Evolutionary conservation across 2,329 filamentous ascomycete species (phyloP), one percentile per base, ranked within the genome.

Genomic region (Trichoderma hamatum): DNA sequence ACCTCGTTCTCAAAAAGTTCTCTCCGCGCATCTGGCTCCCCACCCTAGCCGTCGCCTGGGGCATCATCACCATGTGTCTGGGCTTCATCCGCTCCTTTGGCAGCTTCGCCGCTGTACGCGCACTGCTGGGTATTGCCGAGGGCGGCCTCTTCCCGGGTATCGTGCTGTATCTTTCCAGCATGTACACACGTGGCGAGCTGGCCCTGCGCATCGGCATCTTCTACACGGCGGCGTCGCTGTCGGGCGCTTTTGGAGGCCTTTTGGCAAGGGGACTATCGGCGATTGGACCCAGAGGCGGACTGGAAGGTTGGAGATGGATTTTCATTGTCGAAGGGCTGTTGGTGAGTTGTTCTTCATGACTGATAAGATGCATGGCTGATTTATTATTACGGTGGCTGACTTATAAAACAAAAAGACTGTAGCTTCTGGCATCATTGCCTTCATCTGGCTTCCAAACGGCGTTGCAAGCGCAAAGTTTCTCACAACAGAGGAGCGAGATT

Each of bases 101-200:
- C 9, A 84, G 85, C n/a, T 90, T 92, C 67, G 82, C 88, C 3
- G 85, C 84, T 9, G 86, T 90, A 16, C 83, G 89, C 21, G 87
- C 87, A 9, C 75, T 92, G 36, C 80, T 92, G 5, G 89, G 89
- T 10, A 72, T 89, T 4, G 85, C 86, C 0, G 90, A 92, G 77
- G 89, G 88, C 49, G 89, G 89, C 0, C 77, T 92, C 43, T 78
- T 91, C 2, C 89, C 89, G 0, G 90, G 89, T 58, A 91, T 92
- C 82, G 84, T 90, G 1, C 79, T 92, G 1, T 92, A 92, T 73
- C 82, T 92, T 14, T 89, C 88, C 0, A 82, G 83, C 7, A 84
- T 91, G 71, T 89, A 91, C 73, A 85, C 83, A 21, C 81, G 88
- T 24, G 81, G 83, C 1, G 88, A 90, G 71, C 80, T 90, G 71